Evolutionary conservation across 805 yeast genomes (phyloP).

Genomic region (Starmera pachycereana): DNA sequence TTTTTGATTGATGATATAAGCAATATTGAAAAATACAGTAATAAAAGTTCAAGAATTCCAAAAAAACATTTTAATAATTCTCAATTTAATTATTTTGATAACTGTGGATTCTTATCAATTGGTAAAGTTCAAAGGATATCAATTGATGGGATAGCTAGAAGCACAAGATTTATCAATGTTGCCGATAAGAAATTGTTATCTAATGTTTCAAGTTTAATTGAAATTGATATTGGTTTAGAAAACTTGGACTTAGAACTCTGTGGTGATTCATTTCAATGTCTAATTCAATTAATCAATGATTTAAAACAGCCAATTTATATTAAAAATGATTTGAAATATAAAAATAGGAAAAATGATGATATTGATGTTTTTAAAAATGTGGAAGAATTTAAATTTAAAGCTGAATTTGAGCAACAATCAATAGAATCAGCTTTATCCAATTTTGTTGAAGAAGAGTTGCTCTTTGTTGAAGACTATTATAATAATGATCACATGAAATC

Average conservation of each 20-base stretch:
- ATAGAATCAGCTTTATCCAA: not conserved
- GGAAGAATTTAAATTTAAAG: conserved; percentile 14
- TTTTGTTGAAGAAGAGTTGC: not conserved
- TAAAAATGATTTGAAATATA: conserved; percentile 50
- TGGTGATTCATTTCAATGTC: conserved; percentile 76
- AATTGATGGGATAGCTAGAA: conserved; percentile 19
- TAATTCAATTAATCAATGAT: conserved; percentile 59
- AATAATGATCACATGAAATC: no score
- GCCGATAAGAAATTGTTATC: conserved; percentile 2
- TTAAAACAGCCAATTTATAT: conserved; percentile 59
- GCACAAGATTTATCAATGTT: conserved; percentile 1
- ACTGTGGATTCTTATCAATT: conserved; percentile 43
- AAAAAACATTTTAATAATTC: conserved; percentile 14
- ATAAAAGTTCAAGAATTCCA: conserved; percentile 13
- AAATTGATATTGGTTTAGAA: conserved; percentile 39
- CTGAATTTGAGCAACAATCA: not conserved
- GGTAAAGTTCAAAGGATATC: conserved; percentile 34
- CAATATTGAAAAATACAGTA: conserved; percentile 21
- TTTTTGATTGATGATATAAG: conserved; percentile 55
- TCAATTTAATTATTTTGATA: conserved; percentile 27
- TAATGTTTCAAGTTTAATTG: conserved; percentile 17
- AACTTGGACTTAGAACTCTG: conserved; percentile 46
- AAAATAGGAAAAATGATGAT: conserved; percentile 19
- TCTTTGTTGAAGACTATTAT: conserved; percentile 10
- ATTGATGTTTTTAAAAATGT: conserved; percentile 32